A percentile compares a stretch with the other conserved stretches of the same genome.
These are phyloP conservation scores for Diaporthe eres DNA, from an alignment of 2,329 filamentous ascomycete species.

Conservation along the genomic window DNA sequence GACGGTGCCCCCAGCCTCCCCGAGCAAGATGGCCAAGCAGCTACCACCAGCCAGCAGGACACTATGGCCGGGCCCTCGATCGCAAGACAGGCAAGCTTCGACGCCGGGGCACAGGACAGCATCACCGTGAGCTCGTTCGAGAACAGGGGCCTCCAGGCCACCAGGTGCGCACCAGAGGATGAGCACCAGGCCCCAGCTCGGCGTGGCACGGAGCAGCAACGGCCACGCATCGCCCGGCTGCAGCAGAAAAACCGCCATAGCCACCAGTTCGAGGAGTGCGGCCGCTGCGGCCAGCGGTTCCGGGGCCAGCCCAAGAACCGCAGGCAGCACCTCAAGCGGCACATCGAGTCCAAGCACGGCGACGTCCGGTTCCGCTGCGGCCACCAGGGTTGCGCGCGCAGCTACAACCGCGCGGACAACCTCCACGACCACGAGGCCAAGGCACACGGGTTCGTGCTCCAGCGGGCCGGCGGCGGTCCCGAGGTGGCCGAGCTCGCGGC, in stretches of 20 bases:
- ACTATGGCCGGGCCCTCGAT: neutral
- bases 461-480: neutral
- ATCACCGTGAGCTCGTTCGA: conserved; percentile 1
- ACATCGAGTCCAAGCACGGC: conserved; percentile 1
- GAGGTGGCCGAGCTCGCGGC: conserved; percentile 5
- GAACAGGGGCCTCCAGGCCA: neutral
- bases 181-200: neutral
- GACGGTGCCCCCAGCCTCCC: neutral
- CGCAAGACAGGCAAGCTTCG: neutral
- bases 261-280: conserved; percentile 13
- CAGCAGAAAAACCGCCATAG: neutral
- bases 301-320: conserved; percentile 9
- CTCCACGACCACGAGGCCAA: conserved; percentile 23
- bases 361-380: neutral
- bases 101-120: neutral
- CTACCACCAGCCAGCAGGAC: neutral
- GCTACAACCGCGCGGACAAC: conserved; percentile 31
- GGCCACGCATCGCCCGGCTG: too few species aligned
- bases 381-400: neutral
- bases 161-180: neutral
- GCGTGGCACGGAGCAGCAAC: neutral
- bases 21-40: neutral
- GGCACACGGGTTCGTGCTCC: neutral
- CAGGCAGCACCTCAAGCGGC: conserved; percentile 29
- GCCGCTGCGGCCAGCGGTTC: conserved; percentile 7